Evolutionary conservation across 2,329 filamentous ascomycete genomes (phyloP).

Genomic region (Taxawa tesnikishii): DNA sequence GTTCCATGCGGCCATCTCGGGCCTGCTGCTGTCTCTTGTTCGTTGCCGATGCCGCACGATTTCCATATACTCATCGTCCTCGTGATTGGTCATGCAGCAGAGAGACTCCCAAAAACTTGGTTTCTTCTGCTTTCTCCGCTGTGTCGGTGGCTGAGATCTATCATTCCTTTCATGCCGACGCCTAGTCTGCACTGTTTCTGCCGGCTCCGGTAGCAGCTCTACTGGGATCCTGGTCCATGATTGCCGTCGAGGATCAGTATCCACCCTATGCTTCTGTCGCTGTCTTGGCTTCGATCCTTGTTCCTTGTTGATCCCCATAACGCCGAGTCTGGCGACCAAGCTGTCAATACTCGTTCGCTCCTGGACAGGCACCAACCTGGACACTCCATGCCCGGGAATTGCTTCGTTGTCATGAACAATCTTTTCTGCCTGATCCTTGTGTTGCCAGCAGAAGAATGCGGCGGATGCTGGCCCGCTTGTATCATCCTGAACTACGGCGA

Average conservation of each 20-base stretch:
- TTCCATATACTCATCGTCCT: slow-evolving; percentile 31
- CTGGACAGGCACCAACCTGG: slow-evolving; percentile 34
- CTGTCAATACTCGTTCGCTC: slow-evolving; percentile 75
- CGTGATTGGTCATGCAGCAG: slow-evolving; percentile 25
- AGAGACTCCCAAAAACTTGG: slow-evolving; percentile 27
- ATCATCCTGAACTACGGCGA: slow-evolving; percentile 35
- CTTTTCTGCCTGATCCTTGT: slow-evolving; percentile 67
- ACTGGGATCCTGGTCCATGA: too few species aligned
- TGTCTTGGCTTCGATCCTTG: too few species aligned
- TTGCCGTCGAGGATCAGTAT: too few species aligned
- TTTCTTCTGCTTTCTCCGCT: slow-evolving; percentile 19
- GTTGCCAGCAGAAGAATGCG: slow-evolving; percentile 83
- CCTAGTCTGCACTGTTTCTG: too few species aligned
- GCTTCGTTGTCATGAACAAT: slow-evolving; percentile 17
- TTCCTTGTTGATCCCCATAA: slow-evolving; percentile 2
- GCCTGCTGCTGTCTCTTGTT: slow-evolving; percentile 2
- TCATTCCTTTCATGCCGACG: too few species aligned
- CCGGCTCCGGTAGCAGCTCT: too few species aligned
- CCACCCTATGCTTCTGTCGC: too few species aligned
- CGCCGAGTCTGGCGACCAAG: slow-evolving; percentile 62
- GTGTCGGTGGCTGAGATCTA: neutral
- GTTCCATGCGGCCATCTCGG: slow-evolving; percentile 6
- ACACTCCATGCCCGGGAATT: slow-evolving; percentile 1
- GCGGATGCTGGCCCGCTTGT: slow-evolving; percentile 41
- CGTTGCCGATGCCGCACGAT: slow-evolving; percentile 27